Percentiles rank a stretch among this genome's conserved stretches.
Conservation (phyloP, 2,329 filamentous ascomycete genomes). For the Verticillium longisporum region DNA sequence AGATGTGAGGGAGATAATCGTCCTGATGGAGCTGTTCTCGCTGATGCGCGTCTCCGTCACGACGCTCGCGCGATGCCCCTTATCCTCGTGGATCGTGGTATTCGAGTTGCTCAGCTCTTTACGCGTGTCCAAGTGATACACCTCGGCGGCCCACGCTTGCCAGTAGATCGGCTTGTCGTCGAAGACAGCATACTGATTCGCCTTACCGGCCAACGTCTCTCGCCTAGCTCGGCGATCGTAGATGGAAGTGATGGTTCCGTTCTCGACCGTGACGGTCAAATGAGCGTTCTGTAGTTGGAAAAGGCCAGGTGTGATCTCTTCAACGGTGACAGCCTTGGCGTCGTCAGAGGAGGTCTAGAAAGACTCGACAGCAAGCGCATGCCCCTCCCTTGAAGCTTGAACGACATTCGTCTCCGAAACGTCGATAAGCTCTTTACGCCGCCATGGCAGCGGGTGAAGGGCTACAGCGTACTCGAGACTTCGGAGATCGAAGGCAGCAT, state of each 20-base stretch:
- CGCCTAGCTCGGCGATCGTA: conserved; percentile 50
- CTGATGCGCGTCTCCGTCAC: conserved; percentile 56
- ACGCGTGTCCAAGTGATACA: conserved; percentile 58
- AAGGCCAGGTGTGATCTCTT: conserved; percentile 39
- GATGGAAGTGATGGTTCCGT: conserved; percentile 56
- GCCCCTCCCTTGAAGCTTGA: conserved; percentile 18
- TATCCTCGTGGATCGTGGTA: conserved; percentile 43
- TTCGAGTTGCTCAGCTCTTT: conserved; percentile 46
- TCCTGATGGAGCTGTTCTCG: conserved; percentile 58
- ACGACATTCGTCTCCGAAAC: conserved; percentile 23
- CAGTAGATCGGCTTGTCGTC: conserved; percentile 66
- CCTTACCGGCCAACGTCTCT: conserved; percentile 53
- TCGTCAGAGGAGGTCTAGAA: conserved; percentile 32
- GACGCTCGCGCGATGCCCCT: conserved; percentile 49
- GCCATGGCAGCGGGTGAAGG: conserved; percentile 58
- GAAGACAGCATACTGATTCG: conserved; percentile 59
- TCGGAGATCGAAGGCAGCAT: conserved; percentile 16
- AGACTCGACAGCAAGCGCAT: conserved; percentile 9
- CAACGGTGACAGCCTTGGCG: conserved; percentile 34
- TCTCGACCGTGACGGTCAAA: conserved; percentile 44
- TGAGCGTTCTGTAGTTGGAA: conserved; percentile 52
- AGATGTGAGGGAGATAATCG: conserved; percentile 53
- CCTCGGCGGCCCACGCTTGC: conserved; percentile 67
- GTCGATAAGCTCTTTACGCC: conserved; percentile 43
- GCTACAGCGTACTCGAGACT: conserved; percentile 30